These are phyloP conservation scores for Fusarium anguioides DNA, from an alignment of 2,329 filamentous ascomycete species.

Conservation along the genomic window DNA sequence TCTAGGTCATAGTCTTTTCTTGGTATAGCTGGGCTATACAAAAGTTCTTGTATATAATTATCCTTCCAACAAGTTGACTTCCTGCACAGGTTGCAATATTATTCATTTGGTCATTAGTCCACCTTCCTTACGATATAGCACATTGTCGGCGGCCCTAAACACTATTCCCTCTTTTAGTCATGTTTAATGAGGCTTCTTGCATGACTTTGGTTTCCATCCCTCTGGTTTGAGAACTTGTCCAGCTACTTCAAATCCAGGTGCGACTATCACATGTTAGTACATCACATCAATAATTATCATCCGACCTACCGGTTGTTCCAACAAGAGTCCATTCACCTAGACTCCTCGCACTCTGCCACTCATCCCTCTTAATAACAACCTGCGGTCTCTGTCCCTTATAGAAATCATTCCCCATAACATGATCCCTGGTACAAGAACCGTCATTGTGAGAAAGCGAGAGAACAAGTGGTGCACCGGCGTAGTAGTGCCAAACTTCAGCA, in stretches of 20 bases:
- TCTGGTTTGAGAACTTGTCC: conserved; percentile 18
- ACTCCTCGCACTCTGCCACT: conserved; percentile 24
- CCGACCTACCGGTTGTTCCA: conserved; percentile 21
- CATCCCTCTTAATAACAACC: conserved; percentile 1
- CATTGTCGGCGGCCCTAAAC: not conserved
- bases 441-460: conserved; percentile 59
- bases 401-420: conserved; percentile 14
- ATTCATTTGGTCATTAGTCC: not conserved
- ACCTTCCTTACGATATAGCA: not conserved
- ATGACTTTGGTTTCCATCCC: conserved; percentile 25
- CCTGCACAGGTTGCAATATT: not conserved
- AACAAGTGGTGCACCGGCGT: conserved; percentile 62
- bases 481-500: conserved; percentile 65
- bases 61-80: too few species aligned
- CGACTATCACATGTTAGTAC: conserved; percentile 10
- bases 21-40: too few species aligned
- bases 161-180: not conserved
- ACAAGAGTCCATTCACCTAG: conserved; percentile 29
- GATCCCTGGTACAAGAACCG: conserved; percentile 45
- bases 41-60: too few species aligned
- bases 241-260: conserved; percentile 15
- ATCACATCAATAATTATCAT: fast-evolving
- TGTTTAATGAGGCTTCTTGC: not conserved
- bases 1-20: too few species aligned
- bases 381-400: conserved; percentile 20